Percentiles rank a stretch among this genome's conserved stretches.
phyloP scores from a whole-genome alignment of 441 rosid species.

The Syzygium syzygioides region DNA sequence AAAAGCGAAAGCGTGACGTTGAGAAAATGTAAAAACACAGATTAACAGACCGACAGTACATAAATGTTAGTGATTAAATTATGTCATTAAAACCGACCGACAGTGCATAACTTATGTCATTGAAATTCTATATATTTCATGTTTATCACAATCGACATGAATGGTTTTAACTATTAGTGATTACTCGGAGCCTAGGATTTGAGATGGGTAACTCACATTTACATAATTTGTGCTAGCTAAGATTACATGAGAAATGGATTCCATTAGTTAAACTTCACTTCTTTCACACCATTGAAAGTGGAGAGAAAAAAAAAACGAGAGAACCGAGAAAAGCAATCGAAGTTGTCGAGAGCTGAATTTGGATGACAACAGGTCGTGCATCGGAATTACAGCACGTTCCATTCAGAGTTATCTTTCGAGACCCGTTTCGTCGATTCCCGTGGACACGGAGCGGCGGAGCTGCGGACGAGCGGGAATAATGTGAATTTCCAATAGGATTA shows the following conservation, averaged over 20 bases:
- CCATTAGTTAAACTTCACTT: not conserved
- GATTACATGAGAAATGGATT: rapidly evolving
- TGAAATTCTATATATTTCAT: not conserved
- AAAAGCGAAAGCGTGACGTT: not conserved
- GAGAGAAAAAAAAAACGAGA: not conserved
- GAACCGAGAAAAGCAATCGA: rapidly evolving
- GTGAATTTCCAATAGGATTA: not conserved
- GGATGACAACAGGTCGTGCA: rapidly evolving
- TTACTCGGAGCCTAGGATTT: not conserved
- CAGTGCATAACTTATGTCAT: not conserved
- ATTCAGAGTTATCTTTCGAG: rapidly evolving
- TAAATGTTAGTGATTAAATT: not conserved
- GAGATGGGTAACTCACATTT: rapidly evolving
- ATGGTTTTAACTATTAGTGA: not conserved
- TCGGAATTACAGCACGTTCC: rapidly evolving
- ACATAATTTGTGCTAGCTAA: rapidly evolving
- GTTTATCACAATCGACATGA: not conserved
- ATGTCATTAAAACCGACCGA: not conserved
- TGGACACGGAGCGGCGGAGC: not conserved
- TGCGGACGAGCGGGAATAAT: not conserved
- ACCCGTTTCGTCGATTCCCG: not conserved
- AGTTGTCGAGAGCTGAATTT: not conserved
- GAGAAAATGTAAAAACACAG: not conserved
- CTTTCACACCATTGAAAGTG: not conserved
- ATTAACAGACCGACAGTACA: not conserved